A percentile compares a stretch with the other conserved stretches of the same genome.
phyloP scores from a whole-genome alignment of 2,329 filamentous ascomycete species.

The Hirsutella rhossiliensis region DNA sequence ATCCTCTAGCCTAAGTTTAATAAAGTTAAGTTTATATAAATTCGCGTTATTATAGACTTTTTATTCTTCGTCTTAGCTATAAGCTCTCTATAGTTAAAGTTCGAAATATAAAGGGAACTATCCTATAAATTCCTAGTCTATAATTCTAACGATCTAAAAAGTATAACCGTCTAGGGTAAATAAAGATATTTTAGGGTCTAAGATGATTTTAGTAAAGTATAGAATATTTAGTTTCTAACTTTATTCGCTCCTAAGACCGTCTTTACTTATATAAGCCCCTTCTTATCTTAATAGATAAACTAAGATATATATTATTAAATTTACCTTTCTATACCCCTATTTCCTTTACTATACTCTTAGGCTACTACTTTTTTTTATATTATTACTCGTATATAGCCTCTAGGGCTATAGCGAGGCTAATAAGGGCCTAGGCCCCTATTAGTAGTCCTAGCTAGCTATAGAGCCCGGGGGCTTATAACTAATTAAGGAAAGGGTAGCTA shows the following conservation, averaged over 20 bases:
- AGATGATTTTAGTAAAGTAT: neutral
- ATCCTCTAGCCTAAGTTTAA: neutral
- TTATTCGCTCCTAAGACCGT: neutral
- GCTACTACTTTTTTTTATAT: no score
- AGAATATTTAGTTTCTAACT: neutral
- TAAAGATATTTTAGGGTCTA: slow-evolving; percentile 1
- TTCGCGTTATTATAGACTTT: neutral
- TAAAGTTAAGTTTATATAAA: neutral
- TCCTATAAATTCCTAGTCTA: neutral
- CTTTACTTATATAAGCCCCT: no score
- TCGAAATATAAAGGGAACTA: neutral
- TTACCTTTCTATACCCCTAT: no score
- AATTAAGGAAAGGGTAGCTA: no score
- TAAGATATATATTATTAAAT: no score
- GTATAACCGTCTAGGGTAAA: neutral
- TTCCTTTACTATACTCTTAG: no score
- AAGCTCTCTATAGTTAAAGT: neutral
- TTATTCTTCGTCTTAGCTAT: neutral
- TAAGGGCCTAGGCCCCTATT: no score
- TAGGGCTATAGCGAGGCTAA: no score
- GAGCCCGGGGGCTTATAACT: no score
- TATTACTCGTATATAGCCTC: no score
- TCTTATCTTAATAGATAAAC: no score
- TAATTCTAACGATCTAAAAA: neutral
- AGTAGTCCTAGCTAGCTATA: no score